These are phyloP conservation scores for Sanghuangporus weigelae DNA, from an alignment of 1,284 basidiomycete genomes.

Conservation along the genomic window DNA sequence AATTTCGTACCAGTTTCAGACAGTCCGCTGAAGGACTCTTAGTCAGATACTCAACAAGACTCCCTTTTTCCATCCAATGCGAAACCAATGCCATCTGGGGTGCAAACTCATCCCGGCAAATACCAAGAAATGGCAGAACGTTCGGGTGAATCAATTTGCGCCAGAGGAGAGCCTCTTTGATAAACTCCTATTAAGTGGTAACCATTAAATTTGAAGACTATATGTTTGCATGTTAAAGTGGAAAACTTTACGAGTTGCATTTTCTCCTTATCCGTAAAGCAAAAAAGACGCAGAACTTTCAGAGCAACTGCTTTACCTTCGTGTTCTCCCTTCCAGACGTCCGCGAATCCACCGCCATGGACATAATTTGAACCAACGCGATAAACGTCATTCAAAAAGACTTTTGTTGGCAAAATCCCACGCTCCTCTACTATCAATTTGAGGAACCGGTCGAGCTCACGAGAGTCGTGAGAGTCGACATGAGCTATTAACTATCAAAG, in stretches of 20 bases:
- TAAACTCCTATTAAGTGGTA: constrained; percentile 1
- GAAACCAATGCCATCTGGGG: constrained; percentile 4
- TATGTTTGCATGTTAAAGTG: background rate
- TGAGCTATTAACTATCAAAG: background rate
- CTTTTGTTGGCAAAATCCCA: background rate
- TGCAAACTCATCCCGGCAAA: background rate
- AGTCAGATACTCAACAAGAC: background rate
- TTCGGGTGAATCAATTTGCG: constrained; percentile 3
- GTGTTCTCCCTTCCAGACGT: constrained; percentile 12
- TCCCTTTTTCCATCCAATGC: constrained; percentile 11
- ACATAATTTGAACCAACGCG: constrained; percentile 5
- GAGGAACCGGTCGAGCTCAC: constrained; percentile 1
- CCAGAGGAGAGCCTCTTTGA: constrained; percentile 14
- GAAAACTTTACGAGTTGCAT: background rate
- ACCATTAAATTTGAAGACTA: background rate
- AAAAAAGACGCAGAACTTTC: constrained; percentile 10
- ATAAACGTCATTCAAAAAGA: constrained; percentile 1
- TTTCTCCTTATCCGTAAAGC: background rate
- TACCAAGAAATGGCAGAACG: constrained; percentile 10
- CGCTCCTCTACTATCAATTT: background rate
- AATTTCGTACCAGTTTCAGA: background rate
- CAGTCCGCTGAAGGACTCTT: background rate
- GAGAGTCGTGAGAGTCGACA: background rate
- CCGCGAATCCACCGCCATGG: constrained; percentile 13
- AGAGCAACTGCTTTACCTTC: constrained; percentile 3